Conservation (phyloP, 2,329 filamentous ascomycete species). For the Nothopassalora personata region DNA sequence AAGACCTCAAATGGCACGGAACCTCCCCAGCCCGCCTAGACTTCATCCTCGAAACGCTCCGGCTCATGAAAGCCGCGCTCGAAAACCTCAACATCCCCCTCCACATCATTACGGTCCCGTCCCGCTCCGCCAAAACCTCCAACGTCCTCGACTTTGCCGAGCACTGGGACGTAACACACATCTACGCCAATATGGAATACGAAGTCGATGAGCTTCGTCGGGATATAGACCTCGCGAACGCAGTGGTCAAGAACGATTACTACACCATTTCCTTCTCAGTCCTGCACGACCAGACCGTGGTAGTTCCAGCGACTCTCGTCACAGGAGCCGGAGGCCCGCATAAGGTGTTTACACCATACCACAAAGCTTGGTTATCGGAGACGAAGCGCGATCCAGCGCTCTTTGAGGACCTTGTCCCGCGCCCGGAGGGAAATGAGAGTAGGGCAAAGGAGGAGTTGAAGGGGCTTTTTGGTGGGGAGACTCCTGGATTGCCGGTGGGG, state of each 20-base stretch:
- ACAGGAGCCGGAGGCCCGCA: constrained; percentile 43
- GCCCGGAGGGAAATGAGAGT: constrained; percentile 40
- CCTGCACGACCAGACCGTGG: constrained; percentile 47
- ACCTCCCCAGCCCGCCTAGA: constrained; percentile 46
- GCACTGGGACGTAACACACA: constrained; percentile 42
- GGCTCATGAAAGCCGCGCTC: constrained; percentile 43
- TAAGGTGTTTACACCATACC: constrained; percentile 51
- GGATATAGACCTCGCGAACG: constrained; percentile 42
- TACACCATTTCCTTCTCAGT: constrained; percentile 39
- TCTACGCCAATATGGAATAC: constrained; percentile 65
- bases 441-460: constrained; percentile 46
- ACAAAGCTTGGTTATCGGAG: constrained; percentile 43
- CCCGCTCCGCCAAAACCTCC: constrained; percentile 40
- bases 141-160: constrained; percentile 41
- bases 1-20: constrained; percentile 48
- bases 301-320: constrained; percentile 42
- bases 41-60: constrained; percentile 44
- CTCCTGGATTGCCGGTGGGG: constrained; percentile 36
- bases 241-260: constrained; percentile 21
- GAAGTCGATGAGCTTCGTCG: constrained; percentile 79
- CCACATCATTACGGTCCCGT: constrained; percentile 40
- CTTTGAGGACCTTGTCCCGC: constrained; percentile 37
- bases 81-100: constrained; percentile 47
- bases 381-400: constrained; percentile 40
- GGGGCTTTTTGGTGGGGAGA: constrained; percentile 53